Evolutionary conservation across 31 red algal species (phyloP).

Genomic region (Asparagopsis taxiformis): DNA sequence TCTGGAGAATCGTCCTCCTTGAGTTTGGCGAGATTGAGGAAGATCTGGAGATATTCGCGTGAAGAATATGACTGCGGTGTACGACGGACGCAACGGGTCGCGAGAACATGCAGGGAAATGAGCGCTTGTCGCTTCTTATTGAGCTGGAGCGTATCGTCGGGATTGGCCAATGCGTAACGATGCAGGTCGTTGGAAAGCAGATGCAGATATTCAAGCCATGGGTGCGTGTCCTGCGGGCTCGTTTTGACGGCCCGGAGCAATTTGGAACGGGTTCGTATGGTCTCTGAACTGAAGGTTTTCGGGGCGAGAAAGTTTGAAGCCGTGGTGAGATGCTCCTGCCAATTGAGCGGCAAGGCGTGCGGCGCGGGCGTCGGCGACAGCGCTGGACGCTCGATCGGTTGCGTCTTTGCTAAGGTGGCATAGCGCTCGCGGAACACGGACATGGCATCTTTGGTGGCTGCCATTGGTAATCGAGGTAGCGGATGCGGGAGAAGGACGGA

Average conservation of each 20-base stretch:
- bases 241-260: conserved; percentile 32
- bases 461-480: too few relatives aligned
- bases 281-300: neutral
- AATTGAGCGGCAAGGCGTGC: too few relatives aligned
- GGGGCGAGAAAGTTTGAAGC: conserved; percentile 22
- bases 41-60: conserved; percentile 42
- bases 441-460: too few relatives aligned
- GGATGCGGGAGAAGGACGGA: too few relatives aligned
- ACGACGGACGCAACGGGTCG: too few relatives aligned
- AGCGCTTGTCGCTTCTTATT: conserved; percentile 35
- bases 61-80: too few relatives aligned
- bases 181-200: conserved; percentile 9
- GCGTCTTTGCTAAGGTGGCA: too few relatives aligned
- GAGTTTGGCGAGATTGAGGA: conserved; percentile 52
- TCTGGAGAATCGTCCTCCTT: conserved; percentile 32
- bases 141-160: neutral
- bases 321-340: conserved; percentile 16
- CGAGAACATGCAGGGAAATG: conserved; percentile 37
- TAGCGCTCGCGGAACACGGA: too few relatives aligned
- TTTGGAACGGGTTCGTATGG: neutral
- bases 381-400: too few relatives aligned
- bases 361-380: too few relatives aligned
- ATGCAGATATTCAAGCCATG: conserved; percentile 12
- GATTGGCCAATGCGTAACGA: conserved; percentile 4
- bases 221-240: neutral